Percentiles rank a stretch among this genome's conserved stretches.
Conservation (phyloP, 768 basidiomycete species). For the Suillus occidentalis region DNA sequence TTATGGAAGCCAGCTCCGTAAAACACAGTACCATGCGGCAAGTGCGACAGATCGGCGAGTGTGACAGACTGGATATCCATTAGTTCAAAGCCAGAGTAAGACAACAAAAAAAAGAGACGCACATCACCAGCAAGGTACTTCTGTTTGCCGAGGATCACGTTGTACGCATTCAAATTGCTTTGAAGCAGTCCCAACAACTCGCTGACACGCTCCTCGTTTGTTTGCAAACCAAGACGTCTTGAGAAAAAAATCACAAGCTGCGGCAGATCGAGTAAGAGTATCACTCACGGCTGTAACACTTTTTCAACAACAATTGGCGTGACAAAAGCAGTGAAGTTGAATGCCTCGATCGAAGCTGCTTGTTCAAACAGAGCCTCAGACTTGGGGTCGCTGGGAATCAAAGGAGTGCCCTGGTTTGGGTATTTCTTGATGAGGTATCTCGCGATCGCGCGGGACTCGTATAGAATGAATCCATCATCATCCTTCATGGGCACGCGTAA, state of each 20-base stretch:
- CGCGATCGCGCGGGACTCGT: slow-evolving; percentile 60
- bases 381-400: slow-evolving; percentile 27
- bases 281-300: slow-evolving; percentile 49
- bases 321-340: slow-evolving; percentile 10
- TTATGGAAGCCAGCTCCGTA: slow-evolving; percentile 28
- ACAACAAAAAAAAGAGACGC: slow-evolving; percentile 21
- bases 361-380: slow-evolving; percentile 33
- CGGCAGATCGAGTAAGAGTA: background rate
- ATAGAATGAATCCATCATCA: slow-evolving; percentile 64
- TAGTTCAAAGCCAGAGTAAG: background rate
- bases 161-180: slow-evolving; percentile 49
- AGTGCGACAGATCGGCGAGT: slow-evolving; percentile 58
- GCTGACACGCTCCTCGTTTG: slow-evolving; percentile 21
- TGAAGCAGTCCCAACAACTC: slow-evolving; percentile 19
- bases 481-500: slow-evolving; percentile 30
- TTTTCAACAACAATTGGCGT: slow-evolving; percentile 45
- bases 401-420: slow-evolving; percentile 53
- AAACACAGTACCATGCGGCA: slow-evolving; percentile 45
- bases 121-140: slow-evolving; percentile 60
- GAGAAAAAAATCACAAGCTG: background rate
- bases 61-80: slow-evolving; percentile 38
- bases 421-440: slow-evolving; percentile 61
- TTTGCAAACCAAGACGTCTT: slow-evolving; percentile 19
- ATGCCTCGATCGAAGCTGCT: slow-evolving; percentile 45
- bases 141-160: slow-evolving; percentile 52